Evolutionary conservation across 345 rosid species (phyloP).

Genomic region (Turritis glabra): DNA sequence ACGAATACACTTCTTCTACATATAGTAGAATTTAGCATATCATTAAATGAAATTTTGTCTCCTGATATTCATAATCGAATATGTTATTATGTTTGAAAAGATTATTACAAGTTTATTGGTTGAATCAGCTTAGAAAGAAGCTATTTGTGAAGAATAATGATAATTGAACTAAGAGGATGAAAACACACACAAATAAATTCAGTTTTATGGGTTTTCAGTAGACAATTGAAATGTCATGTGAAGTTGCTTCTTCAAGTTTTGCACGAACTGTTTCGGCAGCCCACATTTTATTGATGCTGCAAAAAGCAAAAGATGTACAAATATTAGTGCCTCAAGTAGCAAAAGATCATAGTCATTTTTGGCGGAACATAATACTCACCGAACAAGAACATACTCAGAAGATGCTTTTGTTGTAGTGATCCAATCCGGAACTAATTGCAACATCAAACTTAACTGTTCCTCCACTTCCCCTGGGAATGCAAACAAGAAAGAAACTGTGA

Average conservation of each 20-base stretch:
- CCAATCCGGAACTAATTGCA: conserved; percentile 88
- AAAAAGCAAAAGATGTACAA: conserved; percentile 23
- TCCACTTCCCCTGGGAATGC: conserved; percentile 74
- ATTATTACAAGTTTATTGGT: neutral
- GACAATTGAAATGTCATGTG: conserved; percentile 25
- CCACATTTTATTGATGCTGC: conserved; percentile 63
- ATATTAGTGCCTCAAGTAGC: conserved; percentile 18
- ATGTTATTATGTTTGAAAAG: neutral
- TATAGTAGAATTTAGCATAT: neutral
- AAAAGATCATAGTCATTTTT: neutral
- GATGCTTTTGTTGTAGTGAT: conserved; percentile 61
- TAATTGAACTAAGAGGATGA: neutral
- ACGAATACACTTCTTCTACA: neutral
- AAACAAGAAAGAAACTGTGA: conserved; percentile 25
- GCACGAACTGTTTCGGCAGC: conserved; percentile 51
- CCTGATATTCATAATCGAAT: neutral
- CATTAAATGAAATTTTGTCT: neutral
- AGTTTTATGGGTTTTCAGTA: neutral
- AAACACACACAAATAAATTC: neutral
- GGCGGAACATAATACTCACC: conserved; percentile 50
- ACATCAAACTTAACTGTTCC: conserved; percentile 66
- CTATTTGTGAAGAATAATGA: neutral
- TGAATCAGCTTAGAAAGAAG: neutral
- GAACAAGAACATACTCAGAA: conserved; percentile 62
- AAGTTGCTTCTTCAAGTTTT: conserved; percentile 56